These are phyloP conservation scores for Limnomonas spitsbergensis DNA, from an alignment of 139 green algal species.

Conservation along the genomic window DNA sequence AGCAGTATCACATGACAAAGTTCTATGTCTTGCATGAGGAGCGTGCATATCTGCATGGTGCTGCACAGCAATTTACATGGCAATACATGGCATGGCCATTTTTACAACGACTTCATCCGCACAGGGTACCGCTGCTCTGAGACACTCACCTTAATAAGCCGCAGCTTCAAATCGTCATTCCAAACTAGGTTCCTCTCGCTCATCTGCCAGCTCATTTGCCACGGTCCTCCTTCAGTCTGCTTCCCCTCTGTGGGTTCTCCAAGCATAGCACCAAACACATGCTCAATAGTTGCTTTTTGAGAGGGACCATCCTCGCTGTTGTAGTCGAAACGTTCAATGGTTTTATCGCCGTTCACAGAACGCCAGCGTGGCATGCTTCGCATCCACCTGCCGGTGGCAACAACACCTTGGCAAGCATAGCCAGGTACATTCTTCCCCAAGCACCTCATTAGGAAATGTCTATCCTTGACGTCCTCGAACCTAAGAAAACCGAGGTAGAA, in stretches of 20 bases:
- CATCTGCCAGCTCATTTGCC: conserved; percentile 57
- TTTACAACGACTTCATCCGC: too few species aligned
- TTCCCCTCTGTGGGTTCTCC: background rate
- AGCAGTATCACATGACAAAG: too few species aligned
- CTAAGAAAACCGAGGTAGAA: background rate
- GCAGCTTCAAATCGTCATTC: conserved; percentile 65
- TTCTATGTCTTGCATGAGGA: too few species aligned
- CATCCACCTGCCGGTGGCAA: too few species aligned
- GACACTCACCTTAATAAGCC: conserved; percentile 56
- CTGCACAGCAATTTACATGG: too few species aligned
- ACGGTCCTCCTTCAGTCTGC: background rate
- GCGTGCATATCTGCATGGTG: too few species aligned
- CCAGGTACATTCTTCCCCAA: background rate
- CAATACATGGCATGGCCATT: too few species aligned
- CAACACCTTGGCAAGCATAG: background rate
- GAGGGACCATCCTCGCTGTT: background rate
- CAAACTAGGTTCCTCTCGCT: conserved; percentile 67
- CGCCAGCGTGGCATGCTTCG: too few species aligned
- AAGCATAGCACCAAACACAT: background rate
- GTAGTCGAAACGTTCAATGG: background rate
- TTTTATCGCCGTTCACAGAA: background rate
- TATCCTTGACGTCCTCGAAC: background rate
- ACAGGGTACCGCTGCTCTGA: too few species aligned
- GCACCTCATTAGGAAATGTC: background rate
- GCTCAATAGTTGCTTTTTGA: background rate